phyloP scores from a whole-genome alignment of 257 asterid genomes.

The Fraxinus pennsylvanica region DNA sequence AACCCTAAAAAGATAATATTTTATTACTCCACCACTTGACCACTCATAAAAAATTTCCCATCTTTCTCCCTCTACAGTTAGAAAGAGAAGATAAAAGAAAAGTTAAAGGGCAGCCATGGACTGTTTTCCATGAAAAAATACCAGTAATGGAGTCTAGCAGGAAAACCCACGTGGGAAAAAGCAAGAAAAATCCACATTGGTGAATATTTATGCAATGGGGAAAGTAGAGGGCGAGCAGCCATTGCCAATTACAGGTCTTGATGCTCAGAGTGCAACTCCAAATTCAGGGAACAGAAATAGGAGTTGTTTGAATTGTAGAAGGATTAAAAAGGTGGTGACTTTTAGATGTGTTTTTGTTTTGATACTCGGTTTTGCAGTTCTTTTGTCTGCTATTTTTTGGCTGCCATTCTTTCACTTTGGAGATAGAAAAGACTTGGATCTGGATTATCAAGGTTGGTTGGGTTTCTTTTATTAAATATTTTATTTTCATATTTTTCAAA shows the following conservation, averaged over 20 bases:
- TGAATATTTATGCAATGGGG: constrained; percentile 39
- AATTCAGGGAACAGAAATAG: constrained; percentile 21
- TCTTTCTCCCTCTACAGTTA: not conserved
- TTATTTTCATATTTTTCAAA: not conserved
- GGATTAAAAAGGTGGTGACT: constrained; percentile 28
- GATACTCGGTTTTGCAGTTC: constrained; percentile 45
- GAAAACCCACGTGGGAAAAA: constrained; percentile 9
- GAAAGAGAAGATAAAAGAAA: constrained; percentile 13
- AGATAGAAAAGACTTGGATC: constrained; percentile 50
- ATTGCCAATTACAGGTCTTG: constrained; percentile 31
- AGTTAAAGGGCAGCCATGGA: constrained; percentile 24
- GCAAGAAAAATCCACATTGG: constrained; percentile 37
- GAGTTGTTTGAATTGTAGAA: constrained; percentile 17
- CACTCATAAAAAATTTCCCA: constrained; percentile 5
- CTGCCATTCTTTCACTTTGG: constrained; percentile 45
- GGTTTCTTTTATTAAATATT: not conserved
- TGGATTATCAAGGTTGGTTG: constrained; percentile 27
- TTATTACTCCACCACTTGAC: constrained; percentile 18
- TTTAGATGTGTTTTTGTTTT: constrained; percentile 49
- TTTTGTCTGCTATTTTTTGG: constrained; percentile 47
- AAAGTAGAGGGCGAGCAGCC: constrained; percentile 41
- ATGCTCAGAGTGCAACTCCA: constrained; percentile 32
- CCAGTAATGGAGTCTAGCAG: constrained; percentile 35
- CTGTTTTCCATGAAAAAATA: constrained; percentile 30
- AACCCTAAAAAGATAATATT: constrained; percentile 24